phyloP scores from a whole-genome alignment of 2,329 filamentous ascomycete genomes.

The Aspergillus transmontanensis region DNA sequence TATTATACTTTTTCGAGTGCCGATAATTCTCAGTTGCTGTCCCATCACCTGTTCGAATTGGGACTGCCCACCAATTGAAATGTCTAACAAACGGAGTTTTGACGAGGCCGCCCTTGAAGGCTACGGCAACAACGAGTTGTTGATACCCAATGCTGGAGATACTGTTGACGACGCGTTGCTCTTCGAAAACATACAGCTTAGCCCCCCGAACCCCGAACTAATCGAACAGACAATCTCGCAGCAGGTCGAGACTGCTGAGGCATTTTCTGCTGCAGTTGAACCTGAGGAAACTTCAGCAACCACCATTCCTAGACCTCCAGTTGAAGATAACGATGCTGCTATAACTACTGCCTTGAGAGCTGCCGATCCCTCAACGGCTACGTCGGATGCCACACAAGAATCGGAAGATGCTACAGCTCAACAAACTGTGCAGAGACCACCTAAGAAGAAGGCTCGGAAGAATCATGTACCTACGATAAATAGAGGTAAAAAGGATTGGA shows the following conservation, averaged over 20 bases:
- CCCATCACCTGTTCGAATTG: neutral
- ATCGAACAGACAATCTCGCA: neutral
- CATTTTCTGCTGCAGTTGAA: neutral
- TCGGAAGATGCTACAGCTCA: neutral
- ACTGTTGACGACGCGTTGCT: neutral
- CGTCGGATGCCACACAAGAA: neutral
- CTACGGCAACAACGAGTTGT: neutral
- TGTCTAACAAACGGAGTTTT: neutral
- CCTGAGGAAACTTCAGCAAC: neutral
- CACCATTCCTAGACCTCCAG: neutral
- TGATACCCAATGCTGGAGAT: neutral
- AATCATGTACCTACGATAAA: neutral
- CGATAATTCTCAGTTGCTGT: neutral
- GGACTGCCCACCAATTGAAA: neutral
- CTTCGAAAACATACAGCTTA: neutral
- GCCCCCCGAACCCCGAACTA: neutral
- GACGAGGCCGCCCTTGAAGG: neutral
- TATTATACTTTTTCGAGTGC: neutral
- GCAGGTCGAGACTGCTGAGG: neutral
- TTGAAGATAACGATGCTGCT: neutral
- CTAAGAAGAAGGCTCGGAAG: neutral
- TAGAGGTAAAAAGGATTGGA: neutral
- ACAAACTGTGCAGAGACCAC: neutral
- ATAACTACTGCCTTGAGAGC: neutral
- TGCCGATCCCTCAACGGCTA: neutral